A percentile compares a stretch with the other conserved stretches of the same genome.
Evolutionary conservation across 2,329 filamentous ascomycete genomes (phyloP).

Genomic region (Penicillium olsonii): DNA sequence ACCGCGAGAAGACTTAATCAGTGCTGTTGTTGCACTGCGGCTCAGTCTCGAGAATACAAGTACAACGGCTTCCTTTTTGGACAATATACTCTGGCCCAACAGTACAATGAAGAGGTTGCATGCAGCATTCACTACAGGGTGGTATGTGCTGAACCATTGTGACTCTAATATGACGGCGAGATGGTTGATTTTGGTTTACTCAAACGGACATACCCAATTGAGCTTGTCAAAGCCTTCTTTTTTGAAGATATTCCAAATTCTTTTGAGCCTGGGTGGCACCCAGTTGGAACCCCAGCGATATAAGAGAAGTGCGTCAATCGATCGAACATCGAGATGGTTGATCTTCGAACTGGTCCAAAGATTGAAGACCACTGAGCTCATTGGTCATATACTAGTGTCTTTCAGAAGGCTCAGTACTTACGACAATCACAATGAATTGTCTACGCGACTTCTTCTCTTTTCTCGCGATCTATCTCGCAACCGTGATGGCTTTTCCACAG

Average conservation of each 20-base stretch:
- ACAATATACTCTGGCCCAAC: neutral
- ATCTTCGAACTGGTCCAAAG: neutral
- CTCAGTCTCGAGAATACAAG: neutral
- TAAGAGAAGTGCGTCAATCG: neutral
- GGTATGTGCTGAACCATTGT: neutral
- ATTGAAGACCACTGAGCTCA: neutral
- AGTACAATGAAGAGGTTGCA: slow-evolving; percentile 5
- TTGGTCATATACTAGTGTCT: neutral
- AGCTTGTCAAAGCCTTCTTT: neutral
- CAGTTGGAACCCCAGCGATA: neutral
- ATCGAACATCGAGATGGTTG: no score
- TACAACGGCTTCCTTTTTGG: neutral
- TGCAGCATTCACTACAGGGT: neutral
- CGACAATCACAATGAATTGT: neutral
- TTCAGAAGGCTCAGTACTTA: neutral
- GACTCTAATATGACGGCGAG: neutral
- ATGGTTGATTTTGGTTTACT: neutral
- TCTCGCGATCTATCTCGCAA: neutral
- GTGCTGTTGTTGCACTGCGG: neutral
- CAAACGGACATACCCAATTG: neutral
- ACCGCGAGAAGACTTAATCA: neutral
- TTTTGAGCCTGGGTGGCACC: neutral
- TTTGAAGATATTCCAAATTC: no score
- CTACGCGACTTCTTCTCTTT: neutral
- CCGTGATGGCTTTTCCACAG: slow-evolving; percentile 12